Percentiles rank a stretch among this genome's conserved stretches.
Conservation (phyloP, 768 basidiomycete species). For the Pisolithus marmoratus region DNA sequence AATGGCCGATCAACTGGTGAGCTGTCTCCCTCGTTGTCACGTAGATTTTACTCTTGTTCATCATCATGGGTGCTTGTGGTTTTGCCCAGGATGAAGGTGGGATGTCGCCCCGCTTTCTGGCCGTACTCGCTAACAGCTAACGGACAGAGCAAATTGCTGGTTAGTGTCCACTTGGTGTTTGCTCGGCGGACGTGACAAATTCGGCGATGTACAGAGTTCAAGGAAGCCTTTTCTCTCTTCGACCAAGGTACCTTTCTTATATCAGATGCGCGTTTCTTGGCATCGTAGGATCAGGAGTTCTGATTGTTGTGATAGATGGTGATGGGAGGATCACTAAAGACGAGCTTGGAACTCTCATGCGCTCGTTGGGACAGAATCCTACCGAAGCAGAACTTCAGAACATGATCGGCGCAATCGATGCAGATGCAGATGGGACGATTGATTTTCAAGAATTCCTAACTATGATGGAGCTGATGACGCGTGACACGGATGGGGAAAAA, state of each 20-base stretch:
- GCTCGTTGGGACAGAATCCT: slow-evolving; percentile 88
- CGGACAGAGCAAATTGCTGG: slow-evolving; percentile 89
- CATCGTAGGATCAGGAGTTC: not conserved
- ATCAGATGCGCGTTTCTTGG: slow-evolving; percentile 12
- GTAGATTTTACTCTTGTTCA: slow-evolving; percentile 10
- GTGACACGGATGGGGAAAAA: slow-evolving; percentile 87
- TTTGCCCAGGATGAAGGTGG: slow-evolving; percentile 51
- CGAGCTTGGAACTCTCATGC: slow-evolving; percentile 92
- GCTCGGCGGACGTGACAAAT: slow-evolving; percentile 1
- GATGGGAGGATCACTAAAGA: slow-evolving; percentile 90
- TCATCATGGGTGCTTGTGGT: slow-evolving; percentile 6
- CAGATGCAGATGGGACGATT: slow-evolving; percentile 83
- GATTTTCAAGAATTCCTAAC: slow-evolving; percentile 82
- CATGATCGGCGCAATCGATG: slow-evolving; percentile 95
- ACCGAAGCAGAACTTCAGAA: slow-evolving; percentile 89
- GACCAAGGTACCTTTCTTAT: slow-evolving; percentile 72
- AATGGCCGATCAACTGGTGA: slow-evolving; percentile 57
- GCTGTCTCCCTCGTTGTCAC: slow-evolving; percentile 17
- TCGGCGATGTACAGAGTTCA: slow-evolving; percentile 64
- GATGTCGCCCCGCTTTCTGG: slow-evolving; percentile 10
- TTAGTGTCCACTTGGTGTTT: slow-evolving; percentile 30
- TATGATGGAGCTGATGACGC: slow-evolving; percentile 86
- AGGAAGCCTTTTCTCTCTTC: slow-evolving; percentile 97
- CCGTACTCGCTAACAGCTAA: not conserved
- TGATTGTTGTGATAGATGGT: slow-evolving; percentile 49